Base-by-base conservation (phyloP, 768 basidiomycete species). In the Dioszegia aurantiaca region DNA sequence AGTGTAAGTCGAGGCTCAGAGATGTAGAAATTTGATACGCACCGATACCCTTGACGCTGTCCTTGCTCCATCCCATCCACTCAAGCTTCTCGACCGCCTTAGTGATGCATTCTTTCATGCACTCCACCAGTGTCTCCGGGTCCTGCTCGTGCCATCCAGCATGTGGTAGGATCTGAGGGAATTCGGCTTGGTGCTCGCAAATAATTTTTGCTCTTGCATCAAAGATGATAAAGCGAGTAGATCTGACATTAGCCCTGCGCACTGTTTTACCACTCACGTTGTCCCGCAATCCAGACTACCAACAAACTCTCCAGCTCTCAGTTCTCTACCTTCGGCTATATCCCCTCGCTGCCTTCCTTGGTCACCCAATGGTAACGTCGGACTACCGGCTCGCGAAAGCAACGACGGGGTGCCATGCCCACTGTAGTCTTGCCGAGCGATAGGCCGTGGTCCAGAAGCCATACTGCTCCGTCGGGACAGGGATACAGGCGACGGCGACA, bases 71-170 rank as follows among this genome's bases (percentile, higher is more conserved):
- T 5, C 92, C 94, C 16, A 80, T 79, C 33, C 78, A 80, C 69
- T 90, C 87, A 63, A 99, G 80, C 52, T 82, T 79, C 64, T 83
- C 81, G 48, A 87, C 82, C 6, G 88, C 86, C 55, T 83, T 82
- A 42, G 83, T 81, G 55, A 98, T 87, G 75, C 90, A 93, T 46
- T 79, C 77, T 27, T 88, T 83, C 43, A 87, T 86, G 60, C 85
- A 82, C 57, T 83, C 51, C 33, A 87, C 84, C 61, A 98, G 87
- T 73, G 92, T 90, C 41, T 82, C 79, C 0, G 90, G 85, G 72
- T 94, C 87, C 76, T 98, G 95, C 62, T 93, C 91, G 74, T 97
- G 94, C 93, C 93, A 97, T 86, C 90, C 89, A 2, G 92, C 89
- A 72, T 89, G 81, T 3, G 88, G 88, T 69, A 90, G 90, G 77